Base-by-base conservation (phyloP, 495 filamentous ascomycete genomes). In the Tuber microsphaerosporum region DNA sequence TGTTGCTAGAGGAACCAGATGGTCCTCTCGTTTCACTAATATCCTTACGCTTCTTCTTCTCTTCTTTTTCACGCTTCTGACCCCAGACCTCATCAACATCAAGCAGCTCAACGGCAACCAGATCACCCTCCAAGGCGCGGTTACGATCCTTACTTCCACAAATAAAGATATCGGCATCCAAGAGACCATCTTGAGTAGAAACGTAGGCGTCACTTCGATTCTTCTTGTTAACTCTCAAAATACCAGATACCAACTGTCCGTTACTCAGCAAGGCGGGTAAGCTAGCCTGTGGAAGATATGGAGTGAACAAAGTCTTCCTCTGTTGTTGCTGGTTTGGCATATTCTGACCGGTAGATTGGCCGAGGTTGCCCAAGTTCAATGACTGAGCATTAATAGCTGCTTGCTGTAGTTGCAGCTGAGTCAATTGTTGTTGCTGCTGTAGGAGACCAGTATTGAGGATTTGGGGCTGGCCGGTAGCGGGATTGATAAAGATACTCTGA, bases 41-140 rank as follows among this genome's bases (percentile, higher is more conserved):
- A 81, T 99, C 95, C 87, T 99, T 99, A 83, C 95, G 92, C 86
- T 98, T 98, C 90, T 99, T 99, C 87, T 99, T 99, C 81, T 99
- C 95, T 84, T 99, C 95, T 83, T 99, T 99, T 83, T 99, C 95
- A 37, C 93, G 92, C 87, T 99, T 99, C 85, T 99, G 95, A 22
- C 91, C 89, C 95, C 95, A 99, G 16, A 99, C 95, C 82, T 99
- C 95, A 83, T 98, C 95, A 3, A 99, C 95, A 83, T 99, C 95
- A 42, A 99, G 90, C 31, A 99, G 90, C 83, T 99, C 95, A 73
- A 99, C 90, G 44, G 95, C 95, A 72, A 99, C 95, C 73, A 94
- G 88, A 83, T 99, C 95, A 75, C 95, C 95, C 85, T 98, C 95
- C 41, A 99, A 87, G 44, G 95, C 95, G 81, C 95, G 91, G 83